Percentiles rank a stretch among this genome's conserved stretches.
These are phyloP conservation scores for Pichia insulana DNA, from an alignment of 805 yeast species.

Conservation along the genomic window DNA sequence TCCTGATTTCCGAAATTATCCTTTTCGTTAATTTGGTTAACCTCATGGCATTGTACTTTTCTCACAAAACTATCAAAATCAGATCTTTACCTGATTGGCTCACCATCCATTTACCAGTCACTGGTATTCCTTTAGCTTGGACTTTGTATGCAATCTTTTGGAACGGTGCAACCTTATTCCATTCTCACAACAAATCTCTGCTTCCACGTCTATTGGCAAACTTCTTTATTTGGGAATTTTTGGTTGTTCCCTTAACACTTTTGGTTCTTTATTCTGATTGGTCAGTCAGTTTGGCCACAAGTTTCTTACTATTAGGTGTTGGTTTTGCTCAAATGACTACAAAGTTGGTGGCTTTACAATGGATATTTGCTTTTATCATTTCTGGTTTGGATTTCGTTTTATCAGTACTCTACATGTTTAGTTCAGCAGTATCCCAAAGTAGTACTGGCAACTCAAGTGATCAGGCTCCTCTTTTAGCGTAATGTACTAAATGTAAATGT, in stretches of 20 bases:
- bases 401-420: constrained; percentile 40
- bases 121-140: constrained; percentile 73
- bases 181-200: constrained; percentile 43
- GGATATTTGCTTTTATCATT: constrained; percentile 74
- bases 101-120: constrained; percentile 53
- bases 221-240: constrained; percentile 68
- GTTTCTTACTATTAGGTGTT: constrained; percentile 53
- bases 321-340: constrained; percentile 64
- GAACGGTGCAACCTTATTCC: constrained; percentile 76
- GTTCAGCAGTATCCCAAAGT: constrained; percentile 18
- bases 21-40: constrained; percentile 53
- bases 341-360: constrained; percentile 68
- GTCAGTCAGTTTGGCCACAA: constrained; percentile 53
- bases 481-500: neutral
- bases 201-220: constrained; percentile 63
- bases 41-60: constrained; percentile 44
- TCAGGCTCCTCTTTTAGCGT: constrained; percentile 28
- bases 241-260: constrained; percentile 53
- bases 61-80: constrained; percentile 51
- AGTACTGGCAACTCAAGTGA: constrained; percentile 16
- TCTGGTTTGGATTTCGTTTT: constrained; percentile 46
- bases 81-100: constrained; percentile 44
- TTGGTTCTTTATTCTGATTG: constrained; percentile 59
- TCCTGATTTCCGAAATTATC: constrained; percentile 49
- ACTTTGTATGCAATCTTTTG: constrained; percentile 64